Evolutionary conservation across 1,284 basidiomycete genomes (phyloP).

Genomic region (Ustilago sp.): DNA sequence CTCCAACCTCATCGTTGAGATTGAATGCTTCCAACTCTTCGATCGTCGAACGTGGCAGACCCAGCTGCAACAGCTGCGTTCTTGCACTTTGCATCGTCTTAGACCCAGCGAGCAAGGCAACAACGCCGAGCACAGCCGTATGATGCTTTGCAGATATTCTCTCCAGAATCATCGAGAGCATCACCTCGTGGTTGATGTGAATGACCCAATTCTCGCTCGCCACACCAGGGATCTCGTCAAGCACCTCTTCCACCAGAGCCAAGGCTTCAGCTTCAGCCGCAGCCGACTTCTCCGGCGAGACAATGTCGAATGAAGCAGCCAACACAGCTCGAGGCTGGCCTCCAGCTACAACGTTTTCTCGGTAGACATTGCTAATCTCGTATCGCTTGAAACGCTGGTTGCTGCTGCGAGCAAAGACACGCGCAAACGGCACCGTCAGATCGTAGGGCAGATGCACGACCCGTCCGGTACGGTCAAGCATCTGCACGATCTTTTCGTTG

Average conservation of each 20-base stretch:
- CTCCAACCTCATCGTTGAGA: conserved; percentile 55
- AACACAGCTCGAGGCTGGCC: conserved; percentile 68
- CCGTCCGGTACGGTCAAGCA: conserved; percentile 77
- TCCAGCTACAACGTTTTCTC: conserved; percentile 68
- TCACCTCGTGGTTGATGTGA: conserved; percentile 64
- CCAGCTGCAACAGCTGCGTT: conserved; percentile 55
- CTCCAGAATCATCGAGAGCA: conserved; percentile 60
- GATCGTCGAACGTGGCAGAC: conserved; percentile 57
- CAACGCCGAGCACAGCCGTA: conserved; percentile 45
- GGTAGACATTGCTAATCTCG: conserved; percentile 74
- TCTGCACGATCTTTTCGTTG: conserved; percentile 81
- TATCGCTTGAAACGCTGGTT: conserved; percentile 88
- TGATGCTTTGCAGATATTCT: conserved; percentile 63
- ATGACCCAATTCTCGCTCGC: conserved; percentile 62
- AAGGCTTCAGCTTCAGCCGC: conserved; percentile 68
- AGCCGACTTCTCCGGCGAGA: conserved; percentile 66
- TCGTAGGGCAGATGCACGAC: conserved; percentile 68
- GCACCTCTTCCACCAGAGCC: conserved; percentile 63
- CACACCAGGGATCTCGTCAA: conserved; percentile 65
- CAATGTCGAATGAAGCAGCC: conserved; percentile 69
- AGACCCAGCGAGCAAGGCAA: conserved; percentile 47
- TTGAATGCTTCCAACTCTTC: conserved; percentile 67
- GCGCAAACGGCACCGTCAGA: conserved; percentile 81
- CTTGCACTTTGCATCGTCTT: conserved; percentile 52
- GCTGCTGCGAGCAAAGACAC: conserved; percentile 81